phyloP scores from a whole-genome alignment of 768 basidiomycete genomes.

The Leccinum uliginosum region DNA sequence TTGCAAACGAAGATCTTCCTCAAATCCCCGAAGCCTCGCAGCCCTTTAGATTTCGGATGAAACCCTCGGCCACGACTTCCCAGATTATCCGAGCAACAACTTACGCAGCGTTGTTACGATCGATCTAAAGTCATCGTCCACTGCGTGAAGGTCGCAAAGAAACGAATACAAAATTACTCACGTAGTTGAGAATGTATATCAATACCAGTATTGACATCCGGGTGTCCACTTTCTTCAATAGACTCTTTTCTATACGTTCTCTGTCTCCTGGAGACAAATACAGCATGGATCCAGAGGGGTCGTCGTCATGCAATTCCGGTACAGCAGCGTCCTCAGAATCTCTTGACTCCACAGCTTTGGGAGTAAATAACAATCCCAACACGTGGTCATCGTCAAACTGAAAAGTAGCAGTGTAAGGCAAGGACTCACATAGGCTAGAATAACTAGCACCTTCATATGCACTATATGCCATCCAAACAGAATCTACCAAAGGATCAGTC shows the following conservation, averaged over 20 bases:
- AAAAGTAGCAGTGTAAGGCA: background rate
- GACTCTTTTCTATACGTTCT: conserved; percentile 37
- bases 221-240: conserved; percentile 34
- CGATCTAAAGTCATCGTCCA: conserved; percentile 39
- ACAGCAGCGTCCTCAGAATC: conserved; percentile 2
- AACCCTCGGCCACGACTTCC: background rate
- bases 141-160: background rate
- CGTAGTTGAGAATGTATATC: conserved; percentile 35
- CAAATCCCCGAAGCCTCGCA: conserved; percentile 68
- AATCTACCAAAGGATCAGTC: background rate
- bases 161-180: conserved; percentile 13
- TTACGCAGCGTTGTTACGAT: conserved; percentile 68
- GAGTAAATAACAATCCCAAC: background rate
- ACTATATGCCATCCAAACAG: conserved; percentile 9
- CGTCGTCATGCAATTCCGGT: background rate
- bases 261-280: conserved; percentile 20
- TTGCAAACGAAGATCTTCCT: conserved; percentile 58
- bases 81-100: conserved; percentile 11
- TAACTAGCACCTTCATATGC: conserved; percentile 6
- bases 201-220: conserved; percentile 34
- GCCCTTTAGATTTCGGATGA: conserved; percentile 40
- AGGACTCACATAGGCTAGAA: conserved; percentile 17
- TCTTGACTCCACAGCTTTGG: conserved; percentile 1
- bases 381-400: background rate
- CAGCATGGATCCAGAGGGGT: background rate